Conservation (phyloP, 192 early-diverging fungal species). For the Entomortierella beljakovae region DNA sequence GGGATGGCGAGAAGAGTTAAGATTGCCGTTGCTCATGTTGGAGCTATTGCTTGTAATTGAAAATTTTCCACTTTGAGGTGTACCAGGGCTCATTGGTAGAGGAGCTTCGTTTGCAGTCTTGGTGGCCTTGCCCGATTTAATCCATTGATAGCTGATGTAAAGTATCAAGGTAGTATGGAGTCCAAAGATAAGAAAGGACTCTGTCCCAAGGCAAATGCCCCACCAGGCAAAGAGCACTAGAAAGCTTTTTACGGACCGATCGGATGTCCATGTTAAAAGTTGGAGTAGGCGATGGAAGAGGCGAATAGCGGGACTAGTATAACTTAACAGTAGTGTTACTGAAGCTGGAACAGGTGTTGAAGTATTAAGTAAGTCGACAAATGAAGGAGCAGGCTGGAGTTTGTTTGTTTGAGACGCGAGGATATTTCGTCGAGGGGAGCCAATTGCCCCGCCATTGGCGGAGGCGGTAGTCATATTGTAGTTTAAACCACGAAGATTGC, state of each 20-base stretch:
- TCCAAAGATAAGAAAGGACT: slow-evolving; percentile 50
- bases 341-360: slow-evolving; percentile 58
- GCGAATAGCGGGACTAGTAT: slow-evolving; percentile 53
- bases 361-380: slow-evolving; percentile 55
- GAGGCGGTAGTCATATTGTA: slow-evolving; percentile 21
- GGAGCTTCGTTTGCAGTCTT: slow-evolving; percentile 5
- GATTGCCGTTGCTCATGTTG: slow-evolving; percentile 16
- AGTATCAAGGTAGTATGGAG: slow-evolving; percentile 39
- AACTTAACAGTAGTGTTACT: slow-evolving; percentile 56
- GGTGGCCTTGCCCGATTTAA: slow-evolving; percentile 45
- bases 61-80: slow-evolving; percentile 25
- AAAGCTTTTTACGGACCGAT: slow-evolving; percentile 55
- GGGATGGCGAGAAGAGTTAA: slow-evolving; percentile 28
- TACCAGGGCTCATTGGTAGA: slow-evolving; percentile 27
- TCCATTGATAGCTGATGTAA: slow-evolving; percentile 50
- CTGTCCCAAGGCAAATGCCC: slow-evolving; percentile 55
- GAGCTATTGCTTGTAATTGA: slow-evolving; percentile 23
- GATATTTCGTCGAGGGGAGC: slow-evolving; percentile 10
- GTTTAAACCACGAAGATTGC: not conserved
- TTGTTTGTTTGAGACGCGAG: slow-evolving; percentile 11
- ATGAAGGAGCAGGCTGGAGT: slow-evolving; percentile 27
- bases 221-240: slow-evolving; percentile 59
- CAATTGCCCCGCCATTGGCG: not conserved
- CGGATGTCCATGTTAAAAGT: slow-evolving; percentile 57
- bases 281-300: slow-evolving; percentile 50